Evolutionary conservation across 2,329 filamentous ascomycete genomes (phyloP), one percentile per base, ranked within the genome.

Genomic region (Apiospora saccharicola): DNA sequence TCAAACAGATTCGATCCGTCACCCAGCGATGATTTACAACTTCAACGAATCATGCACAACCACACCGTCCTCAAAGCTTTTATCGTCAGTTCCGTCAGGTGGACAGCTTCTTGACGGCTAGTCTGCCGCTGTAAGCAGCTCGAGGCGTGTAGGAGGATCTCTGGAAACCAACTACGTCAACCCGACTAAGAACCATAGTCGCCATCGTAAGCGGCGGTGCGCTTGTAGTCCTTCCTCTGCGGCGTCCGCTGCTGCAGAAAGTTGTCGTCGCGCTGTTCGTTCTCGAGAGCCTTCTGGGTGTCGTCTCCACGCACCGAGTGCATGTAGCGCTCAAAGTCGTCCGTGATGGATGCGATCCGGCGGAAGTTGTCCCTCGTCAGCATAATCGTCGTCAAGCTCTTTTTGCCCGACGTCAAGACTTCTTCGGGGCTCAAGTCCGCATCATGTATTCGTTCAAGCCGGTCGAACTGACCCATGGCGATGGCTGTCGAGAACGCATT

Each of bases 401-500:
- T 71, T 53, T 73, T 71, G 5, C 74, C 73, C 4, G 68, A 70
- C 0, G 69, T 61, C 4, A 69, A 24, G 1, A 49, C 74, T 10
- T 73, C 68, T 2, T 74, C 75, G 1, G 71, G 67, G 24, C 67
- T 74, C 26, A 75, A 24, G 7, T 41, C 73, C 51, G 26, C 71
- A 44, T 37, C 53, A 47, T 49, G 68, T 12, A 73, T 70, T 19
- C 34, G 30, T 61, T 68, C 41, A 14, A 69, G 34, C 5, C 74
- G 72, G 24, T 75, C 72, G 68, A 72, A 74, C 13, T 73, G 71
- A 13, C 74, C 75, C 49, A 76, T 53, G 10, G 75, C 74, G 34
- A 75, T 75, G 26, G 76, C 76, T 13, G 76, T 77, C 71, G 76
- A 76, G 73, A 80, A 73, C 0, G 75, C 76, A 68, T 79, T 79